Conservation (phyloP, 2,329 filamentous ascomycete species). For the Lecanosticta acicola region DNA sequence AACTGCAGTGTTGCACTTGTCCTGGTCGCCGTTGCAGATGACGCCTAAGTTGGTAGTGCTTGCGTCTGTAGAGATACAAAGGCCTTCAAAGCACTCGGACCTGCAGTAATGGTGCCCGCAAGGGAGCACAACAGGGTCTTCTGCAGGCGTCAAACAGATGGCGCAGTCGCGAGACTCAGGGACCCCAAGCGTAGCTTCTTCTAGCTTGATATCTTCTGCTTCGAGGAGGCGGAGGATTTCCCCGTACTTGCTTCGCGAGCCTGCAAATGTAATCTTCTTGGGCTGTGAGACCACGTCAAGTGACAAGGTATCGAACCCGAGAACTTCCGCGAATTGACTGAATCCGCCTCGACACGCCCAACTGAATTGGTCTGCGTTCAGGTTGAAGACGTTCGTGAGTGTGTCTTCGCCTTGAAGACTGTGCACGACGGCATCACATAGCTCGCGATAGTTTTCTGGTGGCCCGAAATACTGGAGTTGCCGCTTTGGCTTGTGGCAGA, state of each 20-base stretch:
- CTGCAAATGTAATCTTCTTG: background rate
- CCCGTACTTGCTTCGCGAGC: background rate
- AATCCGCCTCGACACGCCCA: background rate
- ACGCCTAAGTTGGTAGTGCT: background rate
- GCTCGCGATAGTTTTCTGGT: background rate
- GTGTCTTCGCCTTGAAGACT: background rate
- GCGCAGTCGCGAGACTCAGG: background rate
- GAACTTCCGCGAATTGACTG: background rate
- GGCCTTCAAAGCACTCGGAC: slow-evolving; percentile 7
- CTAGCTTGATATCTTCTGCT: no score
- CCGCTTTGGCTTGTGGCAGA: background rate
- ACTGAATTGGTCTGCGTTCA: background rate
- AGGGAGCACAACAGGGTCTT: background rate
- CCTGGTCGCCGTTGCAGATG: slow-evolving; percentile 1
- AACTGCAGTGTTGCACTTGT: background rate
- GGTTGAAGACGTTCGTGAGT: background rate
- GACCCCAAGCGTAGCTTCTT: no score
- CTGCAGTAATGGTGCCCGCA: slow-evolving; percentile 9
- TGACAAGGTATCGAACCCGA: background rate
- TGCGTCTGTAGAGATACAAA: slow-evolving; percentile 1
- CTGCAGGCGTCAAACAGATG: slow-evolving; percentile 8
- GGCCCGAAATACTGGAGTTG: background rate
- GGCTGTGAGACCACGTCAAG: slow-evolving; percentile 1
- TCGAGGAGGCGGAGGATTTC: background rate
- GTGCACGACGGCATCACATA: background rate